Evolutionary conservation across 257 asterid species (phyloP).

Genomic region (Sherardia arvensis): DNA sequence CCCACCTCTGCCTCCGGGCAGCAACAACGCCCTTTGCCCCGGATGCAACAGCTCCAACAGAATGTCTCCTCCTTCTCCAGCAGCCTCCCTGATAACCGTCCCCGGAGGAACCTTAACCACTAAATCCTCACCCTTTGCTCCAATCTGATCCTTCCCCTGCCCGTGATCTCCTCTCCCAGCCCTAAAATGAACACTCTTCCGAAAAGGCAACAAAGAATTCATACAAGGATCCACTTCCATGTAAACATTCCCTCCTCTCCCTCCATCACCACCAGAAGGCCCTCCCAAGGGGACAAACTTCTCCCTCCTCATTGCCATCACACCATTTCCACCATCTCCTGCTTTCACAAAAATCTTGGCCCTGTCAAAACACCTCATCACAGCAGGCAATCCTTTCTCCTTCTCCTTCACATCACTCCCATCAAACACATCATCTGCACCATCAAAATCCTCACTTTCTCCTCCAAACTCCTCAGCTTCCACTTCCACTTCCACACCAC

Average conservation of each 20-base stretch:
- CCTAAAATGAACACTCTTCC: constrained; percentile 70
- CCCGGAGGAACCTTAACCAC: constrained; percentile 93
- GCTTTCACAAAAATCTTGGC: constrained; percentile 74
- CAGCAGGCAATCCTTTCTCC: constrained; percentile 95
- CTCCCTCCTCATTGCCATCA: constrained; percentile 90
- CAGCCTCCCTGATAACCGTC: constrained; percentile 66
- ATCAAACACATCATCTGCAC: constrained; percentile 21
- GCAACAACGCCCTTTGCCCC: constrained; percentile 69
- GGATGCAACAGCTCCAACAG: constrained; percentile 68
- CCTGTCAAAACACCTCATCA: constrained; percentile 91
- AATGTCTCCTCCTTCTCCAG: constrained; percentile 38
- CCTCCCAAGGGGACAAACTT: constrained; percentile 91
- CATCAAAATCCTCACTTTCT: constrained; percentile 7
- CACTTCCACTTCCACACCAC: constrained; percentile 25
- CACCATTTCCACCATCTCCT: constrained; percentile 96
- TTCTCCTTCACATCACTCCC: constrained; percentile 50
- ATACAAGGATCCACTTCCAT: constrained; percentile 66
- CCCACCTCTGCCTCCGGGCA: constrained; percentile 95
- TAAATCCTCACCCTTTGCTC: constrained; percentile 75
- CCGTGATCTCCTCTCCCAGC: constrained; percentile 92
- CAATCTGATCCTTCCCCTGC: constrained; percentile 64
- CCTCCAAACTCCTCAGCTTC: constrained; percentile 18
- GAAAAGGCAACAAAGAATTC: constrained; percentile 82
- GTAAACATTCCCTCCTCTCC: constrained; percentile 89
- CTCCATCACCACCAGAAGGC: constrained; percentile 97